Percentiles rank a stretch among this genome's conserved stretches.
phyloP scores from a whole-genome alignment of 202 grass and related monocot genomes.

The Setaria viridis region DNA sequence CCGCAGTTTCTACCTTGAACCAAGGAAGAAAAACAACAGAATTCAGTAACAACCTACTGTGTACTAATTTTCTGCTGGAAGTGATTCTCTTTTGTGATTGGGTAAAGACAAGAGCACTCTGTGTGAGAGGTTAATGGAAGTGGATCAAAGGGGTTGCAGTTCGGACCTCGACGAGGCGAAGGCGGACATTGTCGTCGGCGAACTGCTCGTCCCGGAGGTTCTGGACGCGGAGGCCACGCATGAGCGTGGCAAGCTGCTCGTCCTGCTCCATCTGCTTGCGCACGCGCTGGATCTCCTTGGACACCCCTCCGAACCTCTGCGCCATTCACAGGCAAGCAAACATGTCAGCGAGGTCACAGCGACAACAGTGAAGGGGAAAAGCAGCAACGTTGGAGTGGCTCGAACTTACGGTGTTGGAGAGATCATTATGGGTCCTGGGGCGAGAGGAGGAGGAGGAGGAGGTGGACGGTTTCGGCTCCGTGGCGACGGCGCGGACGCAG shows the following conservation, averaged over 20 bases:
- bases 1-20: slow-evolving; percentile 63
- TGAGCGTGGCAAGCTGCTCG: slow-evolving; percentile 88
- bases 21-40: slow-evolving; percentile 21
- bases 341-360: slow-evolving; percentile 27
- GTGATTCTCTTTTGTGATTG: not conserved
- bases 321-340: not conserved
- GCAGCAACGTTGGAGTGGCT: not conserved
- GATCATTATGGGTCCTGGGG: slow-evolving; percentile 30
- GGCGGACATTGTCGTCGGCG: slow-evolving; percentile 65
- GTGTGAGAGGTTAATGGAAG: too few species aligned
- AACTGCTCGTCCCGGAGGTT: slow-evolving; percentile 90
- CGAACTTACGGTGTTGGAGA: slow-evolving; percentile 65
- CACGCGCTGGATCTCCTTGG: slow-evolving; percentile 93
- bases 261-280: slow-evolving; percentile 99
- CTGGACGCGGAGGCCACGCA: slow-evolving; percentile 93
- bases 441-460: slow-evolving; percentile 5
- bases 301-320: slow-evolving; percentile 80
- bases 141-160: not conserved
- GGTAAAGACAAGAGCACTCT: too few species aligned
- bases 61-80: not conserved
- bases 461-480: slow-evolving; percentile 59
- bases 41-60: not conserved
- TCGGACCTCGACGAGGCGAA: slow-evolving; percentile 86
- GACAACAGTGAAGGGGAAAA: not conserved
- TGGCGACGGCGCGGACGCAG: slow-evolving; percentile 71